Evolutionary conservation across 371 early-diverging fungal species (phyloP).

Genomic region (Cladochytrium tenue): DNA sequence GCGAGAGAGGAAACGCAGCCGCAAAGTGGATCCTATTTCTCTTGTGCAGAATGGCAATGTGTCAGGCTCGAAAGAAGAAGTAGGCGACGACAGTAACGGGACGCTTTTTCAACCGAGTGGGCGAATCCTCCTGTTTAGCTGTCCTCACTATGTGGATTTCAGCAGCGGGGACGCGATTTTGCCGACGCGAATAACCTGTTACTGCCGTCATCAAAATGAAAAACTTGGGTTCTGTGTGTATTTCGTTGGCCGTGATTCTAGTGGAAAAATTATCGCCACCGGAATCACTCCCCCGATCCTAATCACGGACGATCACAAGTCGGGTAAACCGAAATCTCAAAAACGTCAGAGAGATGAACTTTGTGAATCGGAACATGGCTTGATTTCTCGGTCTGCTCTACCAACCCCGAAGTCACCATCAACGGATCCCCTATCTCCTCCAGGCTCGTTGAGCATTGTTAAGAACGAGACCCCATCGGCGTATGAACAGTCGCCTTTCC

Average conservation of each 20-base stretch:
- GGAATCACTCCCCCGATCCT: constrained; percentile 90
- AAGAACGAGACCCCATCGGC: neutral
- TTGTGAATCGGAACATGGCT: neutral
- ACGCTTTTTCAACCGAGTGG: neutral
- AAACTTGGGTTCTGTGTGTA: constrained; percentile 84
- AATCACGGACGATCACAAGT: constrained; percentile 96
- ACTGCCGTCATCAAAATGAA: constrained; percentile 91
- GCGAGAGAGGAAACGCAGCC: constrained; percentile 68
- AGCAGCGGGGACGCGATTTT: constrained; percentile 84
- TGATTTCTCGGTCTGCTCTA: neutral
- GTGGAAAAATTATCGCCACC: constrained; percentile 68
- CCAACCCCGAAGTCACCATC: neutral
- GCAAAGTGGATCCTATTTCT: neutral
- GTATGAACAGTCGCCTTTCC: neutral
- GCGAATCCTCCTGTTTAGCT: constrained; percentile 68
- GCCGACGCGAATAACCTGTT: constrained; percentile 92
- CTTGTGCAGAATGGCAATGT: constrained; percentile 25
- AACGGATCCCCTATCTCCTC: neutral
- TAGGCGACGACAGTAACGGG: neutral
- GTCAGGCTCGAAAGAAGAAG: constrained; percentile 29
- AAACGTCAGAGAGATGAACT: neutral
- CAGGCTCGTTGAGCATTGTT: too few relatives aligned
- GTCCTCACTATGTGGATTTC: constrained; percentile 83
- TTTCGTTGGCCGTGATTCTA: constrained; percentile 72
- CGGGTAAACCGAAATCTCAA: constrained; percentile 41